Evolutionary conservation across 1,139 yeast species (phyloP).

Genomic region (Debaryomyces nepalensis): DNA sequence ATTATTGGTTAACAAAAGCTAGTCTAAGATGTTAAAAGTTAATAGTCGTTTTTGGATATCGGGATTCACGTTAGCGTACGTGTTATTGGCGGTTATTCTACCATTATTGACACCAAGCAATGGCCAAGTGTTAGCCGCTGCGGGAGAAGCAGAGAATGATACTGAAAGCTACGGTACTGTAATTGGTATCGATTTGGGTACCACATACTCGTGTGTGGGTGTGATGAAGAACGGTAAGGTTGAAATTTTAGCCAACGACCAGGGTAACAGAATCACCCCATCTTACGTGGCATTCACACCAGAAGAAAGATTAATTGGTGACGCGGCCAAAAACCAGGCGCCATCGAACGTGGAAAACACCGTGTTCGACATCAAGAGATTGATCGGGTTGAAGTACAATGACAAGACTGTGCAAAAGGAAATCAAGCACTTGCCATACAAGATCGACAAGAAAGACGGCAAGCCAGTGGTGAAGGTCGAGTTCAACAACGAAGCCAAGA

Average conservation of each 20-base stretch:
- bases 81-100: constrained; percentile 58
- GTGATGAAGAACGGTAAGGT: constrained; percentile 92
- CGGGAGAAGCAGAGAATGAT: constrained; percentile 42
- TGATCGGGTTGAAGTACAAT: constrained; percentile 77
- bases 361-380: constrained; percentile 82
- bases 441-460: constrained; percentile 67
- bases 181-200: constrained; percentile 88
- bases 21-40: constrained; percentile 31
- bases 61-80: constrained; percentile 59
- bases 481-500: constrained; percentile 67
- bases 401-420: constrained; percentile 83
- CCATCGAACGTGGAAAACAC: constrained; percentile 81
- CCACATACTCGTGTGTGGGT: constrained; percentile 89
- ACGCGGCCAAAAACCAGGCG: constrained; percentile 94
- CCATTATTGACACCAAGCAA: constrained; percentile 58
- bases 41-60: constrained; percentile 49
- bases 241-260: constrained; percentile 91
- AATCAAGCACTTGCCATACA: constrained; percentile 79
- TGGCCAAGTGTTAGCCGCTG: constrained; percentile 35
- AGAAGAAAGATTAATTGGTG: constrained; percentile 89
- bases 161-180: constrained; percentile 74
- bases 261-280: constrained; percentile 94
- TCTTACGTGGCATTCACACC: constrained; percentile 86
- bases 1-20: constrained; percentile 4
- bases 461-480: constrained; percentile 82